Conservation (phyloP, 768 basidiomycete genomes). For the Phylloporus sp. region DNA sequence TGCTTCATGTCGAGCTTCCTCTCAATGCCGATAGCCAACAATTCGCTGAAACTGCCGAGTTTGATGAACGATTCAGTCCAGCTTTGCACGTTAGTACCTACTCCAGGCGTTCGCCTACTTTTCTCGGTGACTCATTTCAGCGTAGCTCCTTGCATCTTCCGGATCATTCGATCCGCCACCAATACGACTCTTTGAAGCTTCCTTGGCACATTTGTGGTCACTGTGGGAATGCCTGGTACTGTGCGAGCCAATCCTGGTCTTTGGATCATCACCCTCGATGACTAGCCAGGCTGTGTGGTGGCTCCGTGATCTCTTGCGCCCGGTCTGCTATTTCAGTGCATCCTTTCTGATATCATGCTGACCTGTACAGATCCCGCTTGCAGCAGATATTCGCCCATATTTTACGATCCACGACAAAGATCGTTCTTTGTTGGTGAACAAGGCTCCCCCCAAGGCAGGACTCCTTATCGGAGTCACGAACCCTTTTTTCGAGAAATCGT, state of each 20-base stretch:
- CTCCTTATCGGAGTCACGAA: constrained; percentile 84
- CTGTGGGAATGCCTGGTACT: constrained; percentile 93
- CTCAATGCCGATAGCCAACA: constrained; percentile 69
- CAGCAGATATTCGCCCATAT: constrained; percentile 87
- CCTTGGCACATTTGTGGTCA: constrained; percentile 68
- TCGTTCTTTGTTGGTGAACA: constrained; percentile 68
- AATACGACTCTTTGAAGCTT: constrained; percentile 58
- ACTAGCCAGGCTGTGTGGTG: constrained; percentile 92
- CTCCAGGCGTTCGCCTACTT: no score
- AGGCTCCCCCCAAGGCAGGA: constrained; percentile 74
- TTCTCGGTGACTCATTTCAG: neutral
- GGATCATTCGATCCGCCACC: constrained; percentile 57
- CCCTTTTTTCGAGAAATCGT: constrained; percentile 77
- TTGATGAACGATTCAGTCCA: constrained; percentile 51
- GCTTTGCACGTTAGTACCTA: constrained; percentile 40
- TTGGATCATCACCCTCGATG: constrained; percentile 70
- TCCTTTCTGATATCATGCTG: neutral
- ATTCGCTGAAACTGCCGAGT: constrained; percentile 49
- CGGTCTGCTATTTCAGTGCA: constrained; percentile 44
- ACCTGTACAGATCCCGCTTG: constrained; percentile 64
- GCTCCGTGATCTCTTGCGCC: constrained; percentile 82
- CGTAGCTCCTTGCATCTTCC: constrained; percentile 67
- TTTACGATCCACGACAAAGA: constrained; percentile 97
- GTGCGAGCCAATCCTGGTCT: constrained; percentile 86
- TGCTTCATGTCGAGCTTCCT: constrained; percentile 72